These are phyloP conservation scores for Conoideocrella luteorostrata DNA, from an alignment of 2,329 filamentous ascomycete species.

Conservation along the genomic window DNA sequence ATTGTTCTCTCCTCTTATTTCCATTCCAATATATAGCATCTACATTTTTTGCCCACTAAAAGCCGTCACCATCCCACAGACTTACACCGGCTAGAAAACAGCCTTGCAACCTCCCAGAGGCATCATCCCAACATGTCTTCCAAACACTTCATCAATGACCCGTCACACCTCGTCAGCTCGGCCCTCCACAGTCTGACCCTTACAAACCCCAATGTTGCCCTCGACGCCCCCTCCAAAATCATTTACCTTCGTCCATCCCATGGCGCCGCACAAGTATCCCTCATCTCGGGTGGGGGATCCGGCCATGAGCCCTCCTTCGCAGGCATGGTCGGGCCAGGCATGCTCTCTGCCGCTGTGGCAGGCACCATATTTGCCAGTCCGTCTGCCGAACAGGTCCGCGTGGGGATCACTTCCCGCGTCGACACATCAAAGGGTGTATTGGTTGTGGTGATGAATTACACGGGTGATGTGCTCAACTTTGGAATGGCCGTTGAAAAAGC, in stretches of 20 bases:
- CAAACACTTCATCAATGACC: conserved; percentile 88
- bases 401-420: conserved; percentile 67
- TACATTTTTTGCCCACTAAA: too few relatives aligned
- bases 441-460: conserved; percentile 95
- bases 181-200: conserved; percentile 72
- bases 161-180: conserved; percentile 67
- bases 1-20: too few relatives aligned
- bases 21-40: too few relatives aligned
- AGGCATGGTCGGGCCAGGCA: conserved; percentile 74
- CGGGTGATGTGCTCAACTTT: conserved; percentile 84
- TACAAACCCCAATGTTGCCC: conserved; percentile 76
- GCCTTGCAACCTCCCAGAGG: too few relatives aligned
- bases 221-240: conserved; percentile 77
- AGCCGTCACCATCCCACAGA: too few relatives aligned
- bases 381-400: conserved; percentile 73
- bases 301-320: conserved; percentile 88
- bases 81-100: too few relatives aligned
- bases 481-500: conserved; percentile 92
- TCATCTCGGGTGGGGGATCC: conserved; percentile 82
- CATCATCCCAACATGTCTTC: conserved; percentile 34
- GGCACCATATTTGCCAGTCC: conserved; percentile 84
- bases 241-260: conserved; percentile 61
- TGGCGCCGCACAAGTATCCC: conserved; percentile 60
- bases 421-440: conserved; percentile 68
- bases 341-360: conserved; percentile 75